These are phyloP conservation scores for Pleodorina starrii DNA, from an alignment of 139 green algal genomes.

Conservation along the genomic window DNA sequence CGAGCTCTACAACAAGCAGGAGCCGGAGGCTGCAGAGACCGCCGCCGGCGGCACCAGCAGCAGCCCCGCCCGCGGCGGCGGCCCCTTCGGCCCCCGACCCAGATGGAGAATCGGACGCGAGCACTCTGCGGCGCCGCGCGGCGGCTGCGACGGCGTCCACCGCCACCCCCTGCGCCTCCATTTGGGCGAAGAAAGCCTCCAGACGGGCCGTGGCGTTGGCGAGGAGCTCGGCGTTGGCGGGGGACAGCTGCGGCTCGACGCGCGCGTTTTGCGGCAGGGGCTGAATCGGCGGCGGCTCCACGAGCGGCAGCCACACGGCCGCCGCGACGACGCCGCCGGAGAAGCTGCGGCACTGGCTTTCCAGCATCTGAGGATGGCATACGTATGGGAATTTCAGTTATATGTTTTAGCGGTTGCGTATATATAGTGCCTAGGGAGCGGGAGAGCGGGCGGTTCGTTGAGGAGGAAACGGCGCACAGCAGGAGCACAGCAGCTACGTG, in stretches of 20 bases:
- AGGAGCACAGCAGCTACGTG: too few relatives aligned
- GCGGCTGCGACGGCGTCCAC: neutral
- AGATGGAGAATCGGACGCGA: neutral
- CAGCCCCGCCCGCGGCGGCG: too few relatives aligned
- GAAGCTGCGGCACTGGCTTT: neutral
- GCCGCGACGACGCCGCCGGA: neutral
- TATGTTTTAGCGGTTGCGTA: neutral
- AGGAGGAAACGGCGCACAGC: too few relatives aligned
- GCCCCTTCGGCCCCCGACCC: neutral
- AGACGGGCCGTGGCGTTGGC: neutral
- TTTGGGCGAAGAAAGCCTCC: neutral
- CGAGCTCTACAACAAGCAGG: slow-evolving; percentile 52
- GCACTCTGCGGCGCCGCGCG: too few relatives aligned
- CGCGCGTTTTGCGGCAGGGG: neutral
- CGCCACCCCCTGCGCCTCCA: too few relatives aligned
- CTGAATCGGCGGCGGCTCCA: neutral
- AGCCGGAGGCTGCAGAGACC: neutral
- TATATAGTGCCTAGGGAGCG: too few relatives aligned
- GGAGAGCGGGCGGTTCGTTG: too few relatives aligned
- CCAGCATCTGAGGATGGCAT: neutral
- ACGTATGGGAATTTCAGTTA: neutral
- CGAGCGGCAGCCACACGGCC: neutral
- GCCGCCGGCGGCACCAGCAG: too few relatives aligned
- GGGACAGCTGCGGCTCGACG: neutral
- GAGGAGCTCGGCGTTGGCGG: neutral